Evolutionary conservation across 805 yeast species (phyloP).

Genomic region (Metschnikowia drakensbergensis): DNA sequence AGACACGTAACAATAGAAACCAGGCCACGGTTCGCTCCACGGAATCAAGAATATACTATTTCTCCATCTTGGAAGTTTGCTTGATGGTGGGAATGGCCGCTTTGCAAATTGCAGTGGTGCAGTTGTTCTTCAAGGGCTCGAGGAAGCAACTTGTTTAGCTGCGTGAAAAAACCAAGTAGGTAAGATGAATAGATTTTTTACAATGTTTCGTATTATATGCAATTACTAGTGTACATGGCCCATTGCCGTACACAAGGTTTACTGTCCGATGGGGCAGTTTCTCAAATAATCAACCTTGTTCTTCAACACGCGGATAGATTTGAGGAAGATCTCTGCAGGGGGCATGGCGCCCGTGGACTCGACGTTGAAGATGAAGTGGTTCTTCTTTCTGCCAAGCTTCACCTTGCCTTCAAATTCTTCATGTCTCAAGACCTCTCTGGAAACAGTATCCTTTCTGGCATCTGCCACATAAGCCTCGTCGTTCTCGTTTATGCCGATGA

Average conservation of each 20-base stretch:
- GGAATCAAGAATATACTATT: conserved; percentile 71
- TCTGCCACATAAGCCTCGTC: conserved; percentile 80
- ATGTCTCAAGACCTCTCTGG: conserved; percentile 93
- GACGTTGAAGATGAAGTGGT: conserved; percentile 90
- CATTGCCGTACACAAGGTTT: conserved; percentile 9
- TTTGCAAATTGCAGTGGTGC: conserved; percentile 64
- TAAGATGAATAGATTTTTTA: background rate
- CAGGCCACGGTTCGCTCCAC: conserved; percentile 84
- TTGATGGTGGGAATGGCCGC: conserved; percentile 73
- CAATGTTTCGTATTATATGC: conserved; percentile 2
- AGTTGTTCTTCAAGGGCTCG: conserved; percentile 66
- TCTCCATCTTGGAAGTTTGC: conserved; percentile 65
- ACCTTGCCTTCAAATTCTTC: conserved; percentile 87
- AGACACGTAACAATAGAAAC: conserved; percentile 86
- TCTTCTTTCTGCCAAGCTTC: conserved; percentile 84
- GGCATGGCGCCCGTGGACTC: conserved; percentile 97
- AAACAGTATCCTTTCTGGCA: conserved; percentile 92
- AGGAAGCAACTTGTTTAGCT: conserved; percentile 58
- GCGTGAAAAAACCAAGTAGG: background rate
- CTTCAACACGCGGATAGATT: conserved; percentile 78
- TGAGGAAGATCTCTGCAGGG: conserved; percentile 93
- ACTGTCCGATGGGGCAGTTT: conserved; percentile 70
- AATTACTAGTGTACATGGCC: conserved; percentile 4
- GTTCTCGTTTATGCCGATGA: conserved; percentile 63
- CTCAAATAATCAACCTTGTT: conserved; percentile 79